Evolutionary conservation across 176 grass and related monocot genomes (phyloP).

Genomic region (Oryza glaberrima): DNA sequence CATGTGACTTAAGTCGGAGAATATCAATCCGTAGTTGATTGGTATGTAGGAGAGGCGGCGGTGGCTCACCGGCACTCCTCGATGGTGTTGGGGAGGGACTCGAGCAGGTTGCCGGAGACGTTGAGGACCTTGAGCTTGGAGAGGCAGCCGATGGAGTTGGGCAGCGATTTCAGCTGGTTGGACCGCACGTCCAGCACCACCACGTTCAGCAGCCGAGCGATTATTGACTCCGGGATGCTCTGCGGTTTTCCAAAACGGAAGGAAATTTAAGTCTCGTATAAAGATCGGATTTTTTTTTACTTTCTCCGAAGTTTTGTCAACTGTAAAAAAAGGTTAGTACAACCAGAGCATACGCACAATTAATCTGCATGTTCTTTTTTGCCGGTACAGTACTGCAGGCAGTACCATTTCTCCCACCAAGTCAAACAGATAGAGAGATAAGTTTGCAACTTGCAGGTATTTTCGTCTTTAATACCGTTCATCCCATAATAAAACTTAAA

Average conservation of each 20-base stretch:
- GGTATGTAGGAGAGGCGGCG: too few species aligned
- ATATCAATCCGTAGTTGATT: too few species aligned
- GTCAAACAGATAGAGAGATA: neutral
- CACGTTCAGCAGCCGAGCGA: constrained; percentile 85
- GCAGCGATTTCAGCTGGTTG: constrained; percentile 87
- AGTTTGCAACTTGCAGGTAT: neutral
- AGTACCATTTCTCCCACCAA: neutral
- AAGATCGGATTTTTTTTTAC: too few species aligned
- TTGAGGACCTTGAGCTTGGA: constrained; percentile 92
- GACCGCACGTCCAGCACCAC: constrained; percentile 87
- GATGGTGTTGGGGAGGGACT: constrained; percentile 73
- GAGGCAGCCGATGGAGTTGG: constrained; percentile 98
- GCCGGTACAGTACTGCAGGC: neutral
- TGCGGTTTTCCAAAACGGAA: constrained; percentile 26
- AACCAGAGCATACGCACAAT: neutral
- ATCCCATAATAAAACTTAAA: neutral
- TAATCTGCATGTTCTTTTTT: neutral
- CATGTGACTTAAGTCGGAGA: too few species aligned
- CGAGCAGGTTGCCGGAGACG: constrained; percentile 90
- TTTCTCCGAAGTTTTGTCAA: too few species aligned
- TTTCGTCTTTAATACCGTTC: neutral
- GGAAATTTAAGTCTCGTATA: neutral
- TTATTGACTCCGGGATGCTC: constrained; percentile 91
- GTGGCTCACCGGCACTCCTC: constrained; percentile 81
- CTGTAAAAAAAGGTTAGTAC: neutral